These are phyloP conservation scores for Tubosaeta brunneosetosa DNA, from an alignment of 768 basidiomycete genomes.

Conservation along the genomic window DNA sequence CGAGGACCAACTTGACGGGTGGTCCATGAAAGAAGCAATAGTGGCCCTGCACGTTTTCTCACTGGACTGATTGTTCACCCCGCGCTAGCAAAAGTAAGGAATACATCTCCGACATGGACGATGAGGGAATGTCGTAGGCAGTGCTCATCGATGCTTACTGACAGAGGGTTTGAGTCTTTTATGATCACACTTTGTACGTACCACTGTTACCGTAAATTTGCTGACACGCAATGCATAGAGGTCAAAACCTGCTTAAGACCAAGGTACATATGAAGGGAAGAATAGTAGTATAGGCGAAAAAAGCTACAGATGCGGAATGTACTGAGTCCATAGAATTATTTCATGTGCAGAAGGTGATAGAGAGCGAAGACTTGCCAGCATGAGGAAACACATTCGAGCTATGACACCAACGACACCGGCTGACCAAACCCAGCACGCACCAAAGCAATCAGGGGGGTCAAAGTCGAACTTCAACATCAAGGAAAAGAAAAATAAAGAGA, in stretches of 20 bases:
- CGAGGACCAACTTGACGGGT: no score
- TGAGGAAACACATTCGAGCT: not conserved
- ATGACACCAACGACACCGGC: not conserved
- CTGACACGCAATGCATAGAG: no score
- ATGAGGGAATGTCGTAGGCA: conserved; percentile 60
- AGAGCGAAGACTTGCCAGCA: conserved; percentile 3
- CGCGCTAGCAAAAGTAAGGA: conserved; percentile 81
- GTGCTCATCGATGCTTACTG: not conserved
- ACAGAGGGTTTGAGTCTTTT: no score
- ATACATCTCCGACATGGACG: conserved; percentile 82
- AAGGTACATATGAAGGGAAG: no score
- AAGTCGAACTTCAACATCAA: no score
- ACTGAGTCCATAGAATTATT: not conserved
- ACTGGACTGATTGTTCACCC: not conserved
- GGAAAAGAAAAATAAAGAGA: no score
- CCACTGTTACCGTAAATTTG: no score
- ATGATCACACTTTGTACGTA: no score
- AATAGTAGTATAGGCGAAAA: not conserved
- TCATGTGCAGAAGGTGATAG: not conserved
- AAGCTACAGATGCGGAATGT: not conserved
- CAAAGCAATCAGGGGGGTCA: no score
- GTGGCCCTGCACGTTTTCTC: conserved; percentile 29
- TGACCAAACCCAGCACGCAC: no score
- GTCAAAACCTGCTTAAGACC: no score
- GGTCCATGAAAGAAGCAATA: conserved; percentile 74